phyloP scores from a whole-genome alignment of 2,329 filamentous ascomycete genomes.

The Fusarium sp. region DNA sequence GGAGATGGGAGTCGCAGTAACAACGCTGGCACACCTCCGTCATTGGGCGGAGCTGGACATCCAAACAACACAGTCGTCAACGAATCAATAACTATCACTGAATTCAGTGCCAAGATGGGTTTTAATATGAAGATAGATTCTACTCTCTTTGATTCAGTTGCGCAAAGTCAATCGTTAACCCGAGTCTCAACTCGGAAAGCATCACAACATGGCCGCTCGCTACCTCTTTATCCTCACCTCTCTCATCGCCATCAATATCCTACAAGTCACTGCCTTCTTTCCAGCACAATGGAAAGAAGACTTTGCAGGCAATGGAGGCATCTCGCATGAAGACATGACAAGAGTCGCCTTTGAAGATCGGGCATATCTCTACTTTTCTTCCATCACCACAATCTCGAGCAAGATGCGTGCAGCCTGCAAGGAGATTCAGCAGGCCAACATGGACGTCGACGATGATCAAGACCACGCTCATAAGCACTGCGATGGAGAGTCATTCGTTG shows the following conservation, averaged over 20 bases:
- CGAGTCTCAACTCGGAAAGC: not conserved
- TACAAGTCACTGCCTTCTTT: not conserved
- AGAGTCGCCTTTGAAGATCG: not conserved
- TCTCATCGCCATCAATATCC: not conserved
- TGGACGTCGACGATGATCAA: not conserved
- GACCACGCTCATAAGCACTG: not conserved
- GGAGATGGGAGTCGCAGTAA: not conserved
- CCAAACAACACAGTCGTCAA: not conserved
- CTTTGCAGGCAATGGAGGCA: not conserved
- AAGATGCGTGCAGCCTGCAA: not conserved
- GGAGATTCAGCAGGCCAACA: not conserved
- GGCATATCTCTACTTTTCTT: not conserved
- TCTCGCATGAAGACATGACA: not conserved
- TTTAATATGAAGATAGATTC: not conserved
- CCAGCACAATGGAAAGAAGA: constrained; percentile 1
- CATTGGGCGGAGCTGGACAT: not conserved
- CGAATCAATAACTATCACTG: not conserved
- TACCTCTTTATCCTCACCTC: not conserved
- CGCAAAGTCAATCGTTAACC: not conserved
- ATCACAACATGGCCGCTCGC: not conserved
- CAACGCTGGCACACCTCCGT: not conserved
- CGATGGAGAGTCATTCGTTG: not conserved
- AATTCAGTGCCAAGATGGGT: not conserved
- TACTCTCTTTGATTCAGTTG: not conserved
- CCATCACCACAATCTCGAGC: not conserved